Base-by-base conservation (phyloP, 2,329 filamentous ascomycete genomes). In the Pestalotiopsis sp. region DNA sequence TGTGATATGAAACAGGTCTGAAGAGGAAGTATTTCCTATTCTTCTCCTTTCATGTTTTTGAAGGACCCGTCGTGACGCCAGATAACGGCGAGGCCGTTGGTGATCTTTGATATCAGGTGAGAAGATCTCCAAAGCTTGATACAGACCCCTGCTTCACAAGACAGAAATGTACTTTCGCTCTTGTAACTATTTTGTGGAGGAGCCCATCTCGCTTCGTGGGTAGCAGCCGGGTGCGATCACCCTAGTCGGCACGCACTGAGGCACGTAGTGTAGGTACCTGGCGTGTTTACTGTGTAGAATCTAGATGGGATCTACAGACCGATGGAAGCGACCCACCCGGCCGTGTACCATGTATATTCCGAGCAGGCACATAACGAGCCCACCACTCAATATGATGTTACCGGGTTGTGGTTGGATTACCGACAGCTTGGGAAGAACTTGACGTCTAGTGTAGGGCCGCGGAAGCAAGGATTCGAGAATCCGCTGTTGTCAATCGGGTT, bases 321-420 rank as follows among this genome's bases (percentile, higher is more conserved):
- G 45, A 52, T n/a, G n/a, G 20, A 52, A 52, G 17, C 45, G 17
- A 52, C 45, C 45, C 45, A 23, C 45, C 17, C n/a, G 20, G 45
- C 45, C 45, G 45, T 52, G 45, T 52, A 52, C 45, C 45, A n/a
- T 52, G 9, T 52, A 52, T 52, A 52, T 52, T 20, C 45, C 45
- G 45, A 52, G 23, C 14, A 52, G n/a, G 45, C 17, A 52, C 45
- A 36, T 38, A 31, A 62, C 27, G 31, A 62, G 27, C 14, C 31
- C 59, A 6, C 25, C 27, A 36, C 17, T n/a, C 17, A n/a, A 12
- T 7, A 20, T 12, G 13, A 62, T n/a, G n/a, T 20, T 20, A n/a
- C 59, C 31, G 31, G 59, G 27, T 36, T 36, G 27, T 62, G 27
- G 31, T 62, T 62, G 59, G 57, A 20, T 62, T 62, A 62, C 59